Conservation (phyloP, 352 stramenopile species). For the Globisporangium carolinianum region DNA sequence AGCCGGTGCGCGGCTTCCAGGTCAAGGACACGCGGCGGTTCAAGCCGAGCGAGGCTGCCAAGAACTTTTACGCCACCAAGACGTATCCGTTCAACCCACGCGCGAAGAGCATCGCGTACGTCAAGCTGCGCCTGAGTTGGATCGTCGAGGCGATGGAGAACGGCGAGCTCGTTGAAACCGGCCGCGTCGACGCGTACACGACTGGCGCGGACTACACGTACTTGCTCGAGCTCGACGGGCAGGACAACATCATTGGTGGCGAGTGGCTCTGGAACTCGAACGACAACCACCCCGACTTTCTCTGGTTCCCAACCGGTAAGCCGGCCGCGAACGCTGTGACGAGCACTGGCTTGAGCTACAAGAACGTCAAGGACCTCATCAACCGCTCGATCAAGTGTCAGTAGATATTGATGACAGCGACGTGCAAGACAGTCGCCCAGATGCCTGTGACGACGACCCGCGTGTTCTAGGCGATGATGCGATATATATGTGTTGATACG, state of each 20-base stretch:
- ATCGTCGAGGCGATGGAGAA: slow-evolving; percentile 10
- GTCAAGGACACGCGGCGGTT: slow-evolving; percentile 3
- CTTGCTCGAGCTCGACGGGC: slow-evolving; percentile 6
- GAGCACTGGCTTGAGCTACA: slow-evolving; percentile 11
- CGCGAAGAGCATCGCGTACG: slow-evolving; percentile 9
- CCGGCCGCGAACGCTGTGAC: slow-evolving; percentile 2
- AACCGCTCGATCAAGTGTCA: slow-evolving; percentile 9
- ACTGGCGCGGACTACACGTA: slow-evolving; percentile 9
- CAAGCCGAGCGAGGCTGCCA: neutral
- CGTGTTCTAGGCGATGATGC: too few species aligned
- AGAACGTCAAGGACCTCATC: slow-evolving; percentile 10
- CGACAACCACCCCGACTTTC: slow-evolving; percentile 12
- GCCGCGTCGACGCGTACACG: slow-evolving; percentile 5
- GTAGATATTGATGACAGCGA: neutral
- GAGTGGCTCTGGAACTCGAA: slow-evolving; percentile 9
- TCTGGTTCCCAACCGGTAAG: slow-evolving; percentile 9
- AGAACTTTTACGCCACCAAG: slow-evolving; percentile 4
- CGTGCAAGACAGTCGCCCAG: neutral
- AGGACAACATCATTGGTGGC: slow-evolving; percentile 10
- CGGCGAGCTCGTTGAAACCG: slow-evolving; percentile 6
- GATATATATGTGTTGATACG: too few species aligned
- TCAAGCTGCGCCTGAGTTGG: slow-evolving; percentile 11
- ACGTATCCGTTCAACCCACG: slow-evolving; percentile 16
- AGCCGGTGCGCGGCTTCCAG: slow-evolving; percentile 14
- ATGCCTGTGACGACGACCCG: neutral